Evolutionary conservation across 495 filamentous ascomycete species (phyloP).

Genomic region (Neurospora sp.): DNA sequence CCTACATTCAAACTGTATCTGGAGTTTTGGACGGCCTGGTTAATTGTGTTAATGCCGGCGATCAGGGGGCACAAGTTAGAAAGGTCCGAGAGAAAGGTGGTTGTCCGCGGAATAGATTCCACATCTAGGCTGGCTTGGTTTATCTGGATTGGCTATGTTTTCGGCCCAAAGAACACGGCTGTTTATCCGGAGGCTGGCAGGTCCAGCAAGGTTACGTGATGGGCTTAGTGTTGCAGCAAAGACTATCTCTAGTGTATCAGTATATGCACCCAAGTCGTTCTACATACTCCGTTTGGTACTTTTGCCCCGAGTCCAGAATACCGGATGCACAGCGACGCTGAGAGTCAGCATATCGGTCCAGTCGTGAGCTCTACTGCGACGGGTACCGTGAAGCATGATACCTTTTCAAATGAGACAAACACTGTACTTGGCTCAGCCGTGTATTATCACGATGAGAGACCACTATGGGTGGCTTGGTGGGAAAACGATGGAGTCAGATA

Average conservation of each 20-base stretch:
- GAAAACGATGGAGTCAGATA: neutral
- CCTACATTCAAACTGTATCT: neutral
- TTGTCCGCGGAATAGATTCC: neutral
- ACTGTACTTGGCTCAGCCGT: too few species aligned
- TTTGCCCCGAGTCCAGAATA: neutral
- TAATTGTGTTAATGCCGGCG: neutral
- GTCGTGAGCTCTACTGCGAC: too few species aligned
- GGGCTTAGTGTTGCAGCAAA: neutral
- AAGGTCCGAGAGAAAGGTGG: neutral
- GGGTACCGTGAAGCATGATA: too few species aligned
- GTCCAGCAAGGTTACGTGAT: neutral
- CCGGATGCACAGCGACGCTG: neutral
- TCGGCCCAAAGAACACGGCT: neutral
- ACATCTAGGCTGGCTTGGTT: neutral
- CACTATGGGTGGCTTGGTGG: neutral
- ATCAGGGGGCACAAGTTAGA: neutral
- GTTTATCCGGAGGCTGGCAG: neutral
- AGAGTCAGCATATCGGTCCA: too few species aligned
- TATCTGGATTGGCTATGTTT: neutral
- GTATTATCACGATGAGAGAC: neutral
- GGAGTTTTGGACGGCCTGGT: neutral
- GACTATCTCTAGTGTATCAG: neutral
- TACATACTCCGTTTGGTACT: neutral
- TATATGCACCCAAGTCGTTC: neutral
- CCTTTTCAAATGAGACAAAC: too few species aligned